Percentiles rank a stretch among this genome's conserved stretches.
Evolutionary conservation across 176 grass and related monocot genomes (phyloP).

Genomic region (Lolium rigidum): DNA sequence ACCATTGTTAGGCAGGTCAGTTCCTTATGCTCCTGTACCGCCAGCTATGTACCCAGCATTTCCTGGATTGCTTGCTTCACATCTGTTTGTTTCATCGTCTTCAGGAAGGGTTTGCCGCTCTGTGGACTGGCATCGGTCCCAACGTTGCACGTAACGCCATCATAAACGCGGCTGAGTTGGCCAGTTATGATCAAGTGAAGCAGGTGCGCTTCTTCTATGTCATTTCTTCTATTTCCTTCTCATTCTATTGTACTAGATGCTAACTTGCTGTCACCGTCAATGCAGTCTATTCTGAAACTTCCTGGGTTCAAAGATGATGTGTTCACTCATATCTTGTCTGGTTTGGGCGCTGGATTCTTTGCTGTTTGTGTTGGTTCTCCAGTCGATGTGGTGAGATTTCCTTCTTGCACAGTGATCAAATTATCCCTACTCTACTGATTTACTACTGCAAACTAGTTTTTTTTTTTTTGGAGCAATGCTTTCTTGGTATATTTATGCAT

Average conservation of each 20-base stretch:
- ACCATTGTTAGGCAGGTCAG: constrained; percentile 77
- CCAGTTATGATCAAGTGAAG: constrained; percentile 98
- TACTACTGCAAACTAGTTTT: constrained; percentile 26
- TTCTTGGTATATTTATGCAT: background rate
- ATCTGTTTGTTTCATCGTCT: background rate
- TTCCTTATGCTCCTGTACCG: background rate
- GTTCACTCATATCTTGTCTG: constrained; percentile 82
- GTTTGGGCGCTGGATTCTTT: constrained; percentile 92
- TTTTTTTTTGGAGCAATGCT: background rate
- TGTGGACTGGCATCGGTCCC: constrained; percentile 86
- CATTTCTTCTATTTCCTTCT: background rate
- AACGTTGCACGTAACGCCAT: constrained; percentile 88
- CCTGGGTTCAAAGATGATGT: constrained; percentile 95
- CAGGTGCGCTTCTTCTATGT: constrained; percentile 44
- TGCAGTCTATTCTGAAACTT: constrained; percentile 88
- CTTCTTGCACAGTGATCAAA: background rate
- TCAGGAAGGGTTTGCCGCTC: constrained; percentile 72
- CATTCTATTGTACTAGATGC: constrained; percentile 6
- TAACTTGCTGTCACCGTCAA: background rate
- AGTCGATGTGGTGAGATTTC: constrained; percentile 82
- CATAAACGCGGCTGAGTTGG: constrained; percentile 95
- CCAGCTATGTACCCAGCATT: background rate
- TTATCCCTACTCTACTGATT: background rate
- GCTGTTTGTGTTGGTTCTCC: constrained; percentile 97
- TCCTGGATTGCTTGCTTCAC: background rate